Percentiles rank a stretch among this genome's conserved stretches.
Evolutionary conservation across 768 basidiomycete genomes (phyloP).

Genomic region (Russula brevipes): DNA sequence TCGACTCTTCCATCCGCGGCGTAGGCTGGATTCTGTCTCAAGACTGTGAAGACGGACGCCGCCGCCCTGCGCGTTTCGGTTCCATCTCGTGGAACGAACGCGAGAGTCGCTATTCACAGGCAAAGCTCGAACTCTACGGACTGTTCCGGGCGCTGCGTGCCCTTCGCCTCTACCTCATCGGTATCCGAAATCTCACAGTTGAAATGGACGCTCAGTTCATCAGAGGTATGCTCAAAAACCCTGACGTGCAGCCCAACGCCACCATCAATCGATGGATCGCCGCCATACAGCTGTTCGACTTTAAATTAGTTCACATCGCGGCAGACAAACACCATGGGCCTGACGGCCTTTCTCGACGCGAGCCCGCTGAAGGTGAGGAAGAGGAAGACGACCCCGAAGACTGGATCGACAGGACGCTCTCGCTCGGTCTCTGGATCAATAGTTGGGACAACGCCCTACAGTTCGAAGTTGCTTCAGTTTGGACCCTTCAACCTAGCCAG

Average conservation of each 20-base stretch:
- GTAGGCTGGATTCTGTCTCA: conserved; percentile 22
- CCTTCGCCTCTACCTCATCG: conserved; percentile 27
- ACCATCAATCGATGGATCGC: conserved; percentile 42
- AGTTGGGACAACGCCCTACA: not conserved
- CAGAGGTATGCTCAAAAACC: conserved; percentile 39
- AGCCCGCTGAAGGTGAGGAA: not conserved
- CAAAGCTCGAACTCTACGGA: conserved; percentile 32
- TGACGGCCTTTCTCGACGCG: not conserved
- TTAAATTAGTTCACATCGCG: conserved; percentile 37
- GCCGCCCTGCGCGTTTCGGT: not conserved
- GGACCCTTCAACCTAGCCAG: no score
- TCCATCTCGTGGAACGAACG: conserved; percentile 9
- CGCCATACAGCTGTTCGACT: conserved; percentile 36
- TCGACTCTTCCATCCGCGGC: not conserved
- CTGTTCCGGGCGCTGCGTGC: conserved; percentile 5
- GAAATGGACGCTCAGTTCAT: conserved; percentile 40
- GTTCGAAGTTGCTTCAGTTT: no score
- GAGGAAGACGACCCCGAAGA: not conserved
- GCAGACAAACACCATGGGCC: conserved; percentile 7
- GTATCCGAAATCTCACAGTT: conserved; percentile 26
- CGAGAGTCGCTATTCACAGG: conserved; percentile 26
- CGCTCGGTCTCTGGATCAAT: not conserved
- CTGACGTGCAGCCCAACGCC: conserved; percentile 36
- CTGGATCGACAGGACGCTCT: not conserved
- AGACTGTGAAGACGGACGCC: not conserved